phyloP scores from a whole-genome alignment of 768 basidiomycete genomes.

The Serendipita indica region DNA sequence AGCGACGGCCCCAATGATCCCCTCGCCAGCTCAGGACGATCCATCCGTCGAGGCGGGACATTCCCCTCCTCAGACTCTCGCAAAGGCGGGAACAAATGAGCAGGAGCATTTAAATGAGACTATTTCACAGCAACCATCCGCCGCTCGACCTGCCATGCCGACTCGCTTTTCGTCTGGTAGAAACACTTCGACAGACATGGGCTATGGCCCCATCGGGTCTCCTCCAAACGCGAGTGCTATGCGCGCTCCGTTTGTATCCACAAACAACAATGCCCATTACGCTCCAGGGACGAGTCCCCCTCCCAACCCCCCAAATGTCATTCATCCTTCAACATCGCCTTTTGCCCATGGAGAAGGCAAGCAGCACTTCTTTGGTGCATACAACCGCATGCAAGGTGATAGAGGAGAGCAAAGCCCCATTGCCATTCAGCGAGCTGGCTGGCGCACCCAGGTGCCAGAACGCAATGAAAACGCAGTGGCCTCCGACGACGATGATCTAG shows the following conservation, averaged over 20 bases:
- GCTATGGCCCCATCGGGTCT: conserved; percentile 75
- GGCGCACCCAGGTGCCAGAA: conserved; percentile 1
- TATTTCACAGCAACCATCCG: conserved; percentile 15
- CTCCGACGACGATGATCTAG: conserved; percentile 51
- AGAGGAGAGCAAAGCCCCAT: conserved; percentile 4
- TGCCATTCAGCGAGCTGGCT: conserved; percentile 10
- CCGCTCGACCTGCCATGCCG: conserved; percentile 39
- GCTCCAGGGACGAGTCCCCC: conserved; percentile 50
- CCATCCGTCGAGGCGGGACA: not conserved
- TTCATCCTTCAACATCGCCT: conserved; percentile 40
- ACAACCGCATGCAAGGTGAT: conserved; percentile 22
- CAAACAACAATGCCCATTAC: conserved; percentile 29
- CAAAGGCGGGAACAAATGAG: not conserved
- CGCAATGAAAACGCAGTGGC: conserved; percentile 18
- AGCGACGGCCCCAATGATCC: not conserved
- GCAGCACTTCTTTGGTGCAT: conserved; percentile 12
- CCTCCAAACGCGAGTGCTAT: conserved; percentile 37
- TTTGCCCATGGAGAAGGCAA: conserved; percentile 25
- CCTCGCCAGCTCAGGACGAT: not conserved
- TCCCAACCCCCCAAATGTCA: conserved; percentile 6
- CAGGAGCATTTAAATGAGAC: not conserved
- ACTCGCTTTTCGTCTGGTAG: conserved; percentile 28
- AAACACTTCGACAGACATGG: conserved; percentile 28
- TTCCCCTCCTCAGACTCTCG: not conserved
- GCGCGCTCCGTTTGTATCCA: conserved; percentile 18